phyloP scores from a whole-genome alignment of 148 eudicot genomes.

The Fagopyrum tataricum region DNA sequence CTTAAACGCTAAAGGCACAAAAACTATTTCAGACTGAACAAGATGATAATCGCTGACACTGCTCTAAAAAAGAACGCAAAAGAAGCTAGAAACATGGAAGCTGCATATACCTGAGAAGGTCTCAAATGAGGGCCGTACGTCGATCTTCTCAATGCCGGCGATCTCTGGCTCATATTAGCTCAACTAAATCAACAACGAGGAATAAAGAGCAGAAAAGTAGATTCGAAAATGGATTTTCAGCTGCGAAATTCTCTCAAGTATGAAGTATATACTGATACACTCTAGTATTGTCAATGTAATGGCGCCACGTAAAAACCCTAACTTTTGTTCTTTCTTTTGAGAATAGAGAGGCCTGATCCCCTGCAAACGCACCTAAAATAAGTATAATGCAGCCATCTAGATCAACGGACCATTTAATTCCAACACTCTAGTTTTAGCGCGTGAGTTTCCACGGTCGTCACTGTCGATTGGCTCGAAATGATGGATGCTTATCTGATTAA shows the following conservation, averaged over 20 bases:
- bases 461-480: neutral
- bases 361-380: neutral
- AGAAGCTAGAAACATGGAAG: neutral
- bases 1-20: slow-evolving; percentile 1
- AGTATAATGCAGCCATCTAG: neutral
- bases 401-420: no score
- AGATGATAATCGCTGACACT: neutral
- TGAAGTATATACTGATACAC: neutral
- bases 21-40: neutral
- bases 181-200: neutral
- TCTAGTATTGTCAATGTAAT: neutral
- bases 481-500: no score
- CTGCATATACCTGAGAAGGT: neutral
- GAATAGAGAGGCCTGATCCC: neutral
- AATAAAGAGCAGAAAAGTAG: neutral
- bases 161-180: neutral
- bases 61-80: neutral
- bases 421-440: neutral
- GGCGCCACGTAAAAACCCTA: slow-evolving; percentile 9
- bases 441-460: neutral
- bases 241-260: neutral
- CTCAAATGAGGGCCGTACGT: neutral
- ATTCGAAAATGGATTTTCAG: neutral
- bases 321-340: neutral
- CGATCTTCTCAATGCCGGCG: neutral